Base-by-base conservation (phyloP, 192 early-diverging fungal species). In the Umbelopsis ramanniana region DNA sequence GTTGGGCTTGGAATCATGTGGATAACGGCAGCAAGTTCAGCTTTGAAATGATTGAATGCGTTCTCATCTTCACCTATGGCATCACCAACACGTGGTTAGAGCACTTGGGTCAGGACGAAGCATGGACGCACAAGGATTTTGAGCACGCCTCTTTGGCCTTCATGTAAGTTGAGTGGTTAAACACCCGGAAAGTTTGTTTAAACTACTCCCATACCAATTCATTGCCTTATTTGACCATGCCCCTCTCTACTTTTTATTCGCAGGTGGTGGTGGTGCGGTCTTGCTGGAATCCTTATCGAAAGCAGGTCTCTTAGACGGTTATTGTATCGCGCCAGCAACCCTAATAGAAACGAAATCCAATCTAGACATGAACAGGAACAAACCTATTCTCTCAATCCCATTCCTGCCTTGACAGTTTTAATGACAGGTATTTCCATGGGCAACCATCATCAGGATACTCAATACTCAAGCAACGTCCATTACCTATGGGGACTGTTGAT, bases 1-100 rank as follows among this genome's bases (percentile, higher is more conserved):
- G 78, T 24, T 79, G 78, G 78, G 73, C 78, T 9, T 79, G 78
- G 78, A 79, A 79, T 38, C 47, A 63, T 10, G 57, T 75, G 4
- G 67, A 75, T n/a, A 53, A 55, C n/a, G 74, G 71, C 8, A 68
- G 66, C 54, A 63, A 60, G 4, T 79, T 70, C 68, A 72, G 71
- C 37, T 79, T 79, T 72, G 78, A 79, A 55, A 75, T 75, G 70
- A 79, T 79, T 48, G 78, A 79, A 67, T 47, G 67, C 23, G 12
- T 29, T 2, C 67, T 79, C 11, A 79, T 79, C 4, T 79, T 79
- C 21, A 75, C 43, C 19, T 79, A 79, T 55, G 78, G 78, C 19
- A 79, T 79, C 23, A 79, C 78, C 38, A 79, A 79, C 47, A 79
- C 78, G 4, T 79, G 78, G 78, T 55, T 79, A 71, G 78, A 79